These are phyloP conservation scores for Aspergillus panamensis DNA, from an alignment of 495 filamentous ascomycete genomes.

Conservation along the genomic window DNA sequence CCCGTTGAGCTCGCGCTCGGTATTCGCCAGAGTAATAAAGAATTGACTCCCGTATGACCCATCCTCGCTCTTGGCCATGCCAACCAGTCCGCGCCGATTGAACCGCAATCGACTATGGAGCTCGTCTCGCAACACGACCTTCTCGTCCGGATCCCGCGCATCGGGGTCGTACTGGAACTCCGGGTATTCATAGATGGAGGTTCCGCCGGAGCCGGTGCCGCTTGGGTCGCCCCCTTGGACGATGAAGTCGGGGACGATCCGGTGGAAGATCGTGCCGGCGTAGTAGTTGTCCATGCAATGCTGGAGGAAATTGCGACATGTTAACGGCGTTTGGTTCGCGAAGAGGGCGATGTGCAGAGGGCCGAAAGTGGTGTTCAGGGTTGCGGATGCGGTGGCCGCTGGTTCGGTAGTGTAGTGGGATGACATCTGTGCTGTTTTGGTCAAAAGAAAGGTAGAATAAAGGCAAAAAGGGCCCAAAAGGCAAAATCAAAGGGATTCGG, in stretches of 20 bases:
- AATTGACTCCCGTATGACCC: constrained; percentile 89
- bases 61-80: constrained; percentile 77
- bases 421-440: constrained; percentile 55
- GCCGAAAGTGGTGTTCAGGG: constrained; percentile 84
- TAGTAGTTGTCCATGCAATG: constrained; percentile 94
- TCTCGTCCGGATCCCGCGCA: constrained; percentile 52
- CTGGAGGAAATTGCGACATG: constrained; percentile 94
- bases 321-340: constrained; percentile 86
- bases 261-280: constrained; percentile 86
- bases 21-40: constrained; percentile 82
- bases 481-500: too few species aligned
- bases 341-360: constrained; percentile 89
- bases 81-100: constrained; percentile 84
- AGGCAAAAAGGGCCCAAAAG: too few species aligned
- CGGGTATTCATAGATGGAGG: constrained; percentile 84
- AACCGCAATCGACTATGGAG: constrained; percentile 89
- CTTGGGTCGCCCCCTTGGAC: constrained; percentile 93
- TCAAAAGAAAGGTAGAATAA: too few species aligned
- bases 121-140: constrained; percentile 77
- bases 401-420: constrained; percentile 92
- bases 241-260: constrained; percentile 85
- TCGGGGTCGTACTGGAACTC: constrained; percentile 69
- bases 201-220: constrained; percentile 86
- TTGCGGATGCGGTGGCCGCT: constrained; percentile 81
- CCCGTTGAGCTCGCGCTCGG: constrained; percentile 77